Base-by-base conservation (phyloP, 129 eudicot genomes). In the Gnaphalium uliginosum region DNA sequence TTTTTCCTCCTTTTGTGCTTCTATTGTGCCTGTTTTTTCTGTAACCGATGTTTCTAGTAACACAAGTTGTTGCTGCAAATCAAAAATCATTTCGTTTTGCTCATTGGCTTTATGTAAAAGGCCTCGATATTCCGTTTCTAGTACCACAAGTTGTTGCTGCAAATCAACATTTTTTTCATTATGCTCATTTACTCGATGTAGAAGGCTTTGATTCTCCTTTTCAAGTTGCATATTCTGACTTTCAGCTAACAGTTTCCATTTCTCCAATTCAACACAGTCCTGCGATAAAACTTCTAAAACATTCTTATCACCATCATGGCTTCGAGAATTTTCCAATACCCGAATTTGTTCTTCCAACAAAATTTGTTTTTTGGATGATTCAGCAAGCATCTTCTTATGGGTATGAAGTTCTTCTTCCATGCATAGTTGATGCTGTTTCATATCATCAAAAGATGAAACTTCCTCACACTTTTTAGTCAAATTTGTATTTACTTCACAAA, bases 301-400 rank as follows among this genome's bases (percentile, higher is more conserved):
- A 26, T 72, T 75, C 59, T 30, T 39, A 39, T 22, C 46, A 62
- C 76, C 69, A 57, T 76, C 73, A 63, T 71, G 74, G 71, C 22
- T 82, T 13, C 60, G 67, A 66, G 78, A 66, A 67, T 24, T 79
- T 83, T 85, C 92, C 82, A 89, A 48, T 58, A 57, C 72, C 33
- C 27, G 72, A 77, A 74, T 63, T 74, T 85, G 83, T 71, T 85
- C 80, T 82, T 82, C 70, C 79, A 85, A 63, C 53, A 59, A 76
- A 70, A 35, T 26, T 80, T 76, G 92, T 33, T 68, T 62, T 57
- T 51, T 62, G 13, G 79, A 72, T 65, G 86, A 84, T 66, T 89
- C 86, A 41, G 80, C 82, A 51, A 79, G 86, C 79, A 83, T 76
- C 43, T 66, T 73, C 46, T 77, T 50, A 63, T 77, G 82, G 83